Evolutionary conservation across 1,284 basidiomycete genomes (phyloP).

Genomic region (Termitomyces sp.): DNA sequence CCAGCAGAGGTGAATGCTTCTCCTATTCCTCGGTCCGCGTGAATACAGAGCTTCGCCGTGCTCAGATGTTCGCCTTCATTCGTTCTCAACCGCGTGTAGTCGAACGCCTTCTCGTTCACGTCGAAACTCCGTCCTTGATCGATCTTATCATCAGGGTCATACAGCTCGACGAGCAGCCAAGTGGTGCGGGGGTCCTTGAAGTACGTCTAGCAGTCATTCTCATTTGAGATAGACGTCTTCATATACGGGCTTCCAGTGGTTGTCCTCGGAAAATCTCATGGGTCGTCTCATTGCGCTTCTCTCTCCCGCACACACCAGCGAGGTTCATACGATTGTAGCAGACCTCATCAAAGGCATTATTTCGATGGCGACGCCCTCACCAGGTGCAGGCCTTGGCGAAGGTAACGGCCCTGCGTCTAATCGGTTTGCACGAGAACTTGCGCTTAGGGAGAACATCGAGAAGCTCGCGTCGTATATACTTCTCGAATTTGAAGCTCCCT

Average conservation of each 20-base stretch:
- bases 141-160: constrained; percentile 92
- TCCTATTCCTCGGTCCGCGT: constrained; percentile 20
- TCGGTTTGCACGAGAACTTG: constrained; percentile 87
- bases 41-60: constrained; percentile 23
- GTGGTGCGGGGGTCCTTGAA: constrained; percentile 80
- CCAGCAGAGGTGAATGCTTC: constrained; percentile 73
- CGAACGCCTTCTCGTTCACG: constrained; percentile 79
- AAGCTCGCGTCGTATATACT: constrained; percentile 82
- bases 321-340: constrained; percentile 84
- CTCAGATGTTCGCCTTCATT: constrained; percentile 90
- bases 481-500: constrained; percentile 48
- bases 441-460: constrained; percentile 67
- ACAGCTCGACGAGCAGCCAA: constrained; percentile 86
- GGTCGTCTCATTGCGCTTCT: constrained; percentile 78
- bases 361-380: constrained; percentile 88
- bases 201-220: constrained; percentile 44
- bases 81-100: constrained; percentile 80
- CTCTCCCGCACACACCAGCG: constrained; percentile 72
- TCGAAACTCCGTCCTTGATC: constrained; percentile 88
- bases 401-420: constrained; percentile 76
- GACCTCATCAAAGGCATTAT: constrained; percentile 96
- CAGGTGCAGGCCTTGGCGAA: constrained; percentile 65
- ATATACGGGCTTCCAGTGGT: constrained; percentile 57
- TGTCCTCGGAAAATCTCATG: constrained; percentile 84
- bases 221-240: constrained; percentile 20